Evolutionary conservation across 306 rosid species (phyloP).

Genomic region (Cucumis hystrix): DNA sequence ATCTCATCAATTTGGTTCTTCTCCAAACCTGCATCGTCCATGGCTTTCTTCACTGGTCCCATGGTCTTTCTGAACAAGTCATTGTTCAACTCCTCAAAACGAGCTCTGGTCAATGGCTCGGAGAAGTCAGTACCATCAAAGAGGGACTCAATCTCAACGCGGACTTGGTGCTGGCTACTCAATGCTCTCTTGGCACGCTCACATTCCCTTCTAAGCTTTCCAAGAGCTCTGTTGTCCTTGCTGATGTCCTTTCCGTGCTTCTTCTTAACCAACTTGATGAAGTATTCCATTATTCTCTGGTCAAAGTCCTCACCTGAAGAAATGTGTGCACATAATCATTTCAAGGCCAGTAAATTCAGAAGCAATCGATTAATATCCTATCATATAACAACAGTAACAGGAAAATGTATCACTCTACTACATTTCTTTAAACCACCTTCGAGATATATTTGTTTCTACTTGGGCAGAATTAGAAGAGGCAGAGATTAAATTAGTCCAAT

Average conservation of each 20-base stretch:
- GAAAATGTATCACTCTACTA: neutral
- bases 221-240: slow-evolving; percentile 98
- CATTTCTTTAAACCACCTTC: neutral
- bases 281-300: slow-evolving; percentile 87
- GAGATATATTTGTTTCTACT: neutral
- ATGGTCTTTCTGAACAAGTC: slow-evolving; percentile 96
- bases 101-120: slow-evolving; percentile 85
- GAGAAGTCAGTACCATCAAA: slow-evolving; percentile 82
- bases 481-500: neutral
- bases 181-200: slow-evolving; percentile 99
- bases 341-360: neutral
- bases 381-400: neutral
- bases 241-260: slow-evolving; percentile 89
- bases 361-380: neutral
- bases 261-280: slow-evolving; percentile 94
- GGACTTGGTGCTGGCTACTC: slow-evolving; percentile 98
- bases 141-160: slow-evolving; percentile 95
- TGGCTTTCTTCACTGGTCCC: slow-evolving; percentile 98
- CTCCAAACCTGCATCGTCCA: slow-evolving; percentile 95
- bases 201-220: slow-evolving; percentile 79
- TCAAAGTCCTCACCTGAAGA: slow-evolving; percentile 88
- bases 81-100: slow-evolving; percentile 92
- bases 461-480: neutral
- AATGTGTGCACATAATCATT: neutral
- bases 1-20: slow-evolving; percentile 83